Evolutionary conservation across 768 basidiomycete species (phyloP), one percentile per base, ranked within the genome.

Genomic region (Russula virescens): DNA sequence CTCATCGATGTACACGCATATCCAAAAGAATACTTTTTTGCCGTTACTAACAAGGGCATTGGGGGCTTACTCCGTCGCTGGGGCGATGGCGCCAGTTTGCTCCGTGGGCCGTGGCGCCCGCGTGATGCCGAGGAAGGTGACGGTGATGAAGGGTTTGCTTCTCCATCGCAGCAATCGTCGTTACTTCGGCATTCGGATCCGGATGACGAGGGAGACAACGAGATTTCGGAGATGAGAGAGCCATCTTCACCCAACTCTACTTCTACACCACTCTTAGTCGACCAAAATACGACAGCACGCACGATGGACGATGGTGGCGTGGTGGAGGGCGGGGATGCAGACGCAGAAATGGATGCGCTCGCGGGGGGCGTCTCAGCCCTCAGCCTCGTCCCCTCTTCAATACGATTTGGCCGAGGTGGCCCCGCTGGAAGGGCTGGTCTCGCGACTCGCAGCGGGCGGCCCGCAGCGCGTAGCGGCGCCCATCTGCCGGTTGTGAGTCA

Each of bases 11-110:
- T 79, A 16, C 94, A 96, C 68, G 83, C 80, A 55, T 96, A 88
- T 70, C 92, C 93, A 5, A 91, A 91, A 70, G 84, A 94, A 69
- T 96, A 88, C 73, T 95, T 92, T 74, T 96, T 95, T 71, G 83
- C 89, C 21, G 87, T 96, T 21, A 94, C 91, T 18, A 94, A 94
- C 74, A 93, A 90, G 71, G 94, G 94, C 23, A 84, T 94, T 14
- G 91, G 91, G 14, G 89, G 87, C 4, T 75, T 94, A 19, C 72
- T 93, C 59, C 82, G 83, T 71, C 82, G 77, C 69, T 93, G 90
- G 89, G 91, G 91, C 11, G 88, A 89, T 62, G 91, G 91, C 7
- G 91, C 83, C 5, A 91, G 88, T 67, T 78, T 94, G 75, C 77
- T 93, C 57, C 80, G 91, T 43, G 82, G 82, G 13, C 77, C 81